phyloP scores from a whole-genome alignment of 768 basidiomycete genomes.

The Lentinula sp. region DNA sequence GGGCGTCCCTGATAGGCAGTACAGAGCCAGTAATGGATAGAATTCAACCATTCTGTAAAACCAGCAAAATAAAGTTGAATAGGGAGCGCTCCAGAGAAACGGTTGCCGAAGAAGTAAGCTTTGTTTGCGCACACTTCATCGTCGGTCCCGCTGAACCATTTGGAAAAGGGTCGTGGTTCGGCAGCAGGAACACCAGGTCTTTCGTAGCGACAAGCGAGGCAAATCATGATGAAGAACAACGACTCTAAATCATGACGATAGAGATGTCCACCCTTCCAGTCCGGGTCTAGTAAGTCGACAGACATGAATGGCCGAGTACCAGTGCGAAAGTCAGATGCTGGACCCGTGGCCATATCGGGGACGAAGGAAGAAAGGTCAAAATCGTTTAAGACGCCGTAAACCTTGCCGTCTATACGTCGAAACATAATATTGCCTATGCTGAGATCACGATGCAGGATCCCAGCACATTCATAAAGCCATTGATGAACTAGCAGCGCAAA shows the following conservation, averaged over 20 bases:
- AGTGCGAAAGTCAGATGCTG: not conserved
- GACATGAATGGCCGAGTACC: not conserved
- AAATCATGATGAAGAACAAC: not conserved
- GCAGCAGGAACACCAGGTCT: not conserved
- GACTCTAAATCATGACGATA: not conserved
- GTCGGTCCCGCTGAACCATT: conserved; percentile 3
- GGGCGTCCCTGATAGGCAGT: not conserved
- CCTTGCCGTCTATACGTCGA: not conserved
- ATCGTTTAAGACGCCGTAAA: not conserved
- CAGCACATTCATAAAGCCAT: not conserved
- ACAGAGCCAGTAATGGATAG: not conserved
- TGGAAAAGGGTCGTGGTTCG: not conserved
- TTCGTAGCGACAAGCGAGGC: not conserved
- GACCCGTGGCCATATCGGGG: not conserved
- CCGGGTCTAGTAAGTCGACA: not conserved
- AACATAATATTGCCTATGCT: not conserved
- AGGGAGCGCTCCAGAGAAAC: too few species aligned
- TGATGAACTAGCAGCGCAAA: not conserved
- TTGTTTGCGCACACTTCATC: not conserved
- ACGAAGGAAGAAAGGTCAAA: not conserved
- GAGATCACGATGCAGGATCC: not conserved
- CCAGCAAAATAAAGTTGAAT: too few species aligned
- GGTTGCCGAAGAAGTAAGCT: too few species aligned
- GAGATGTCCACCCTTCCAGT: not conserved
- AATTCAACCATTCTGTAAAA: too few species aligned